phyloP scores from a whole-genome alignment of 2,329 filamentous ascomycete genomes.

The Fusarium sp. region DNA sequence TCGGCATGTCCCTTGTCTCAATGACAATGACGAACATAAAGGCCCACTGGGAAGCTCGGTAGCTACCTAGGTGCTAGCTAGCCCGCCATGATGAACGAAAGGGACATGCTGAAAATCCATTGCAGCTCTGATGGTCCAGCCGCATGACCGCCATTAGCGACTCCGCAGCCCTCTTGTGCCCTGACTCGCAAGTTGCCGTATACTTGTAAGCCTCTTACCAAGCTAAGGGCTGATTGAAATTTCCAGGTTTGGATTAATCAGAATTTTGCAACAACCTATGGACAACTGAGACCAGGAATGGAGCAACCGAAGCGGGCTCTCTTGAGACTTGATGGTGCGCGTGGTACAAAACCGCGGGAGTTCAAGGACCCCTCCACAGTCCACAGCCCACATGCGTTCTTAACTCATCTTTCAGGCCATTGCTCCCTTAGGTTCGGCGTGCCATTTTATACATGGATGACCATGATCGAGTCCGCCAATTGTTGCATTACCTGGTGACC shows the following conservation, averaged over 20 bases:
- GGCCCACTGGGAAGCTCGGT: constrained; percentile 42
- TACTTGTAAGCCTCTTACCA: background rate
- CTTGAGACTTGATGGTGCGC: constrained; percentile 25
- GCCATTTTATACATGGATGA: constrained; percentile 13
- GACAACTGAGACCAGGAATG: constrained; percentile 29
- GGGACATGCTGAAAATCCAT: constrained; percentile 37
- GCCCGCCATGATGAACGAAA: constrained; percentile 35
- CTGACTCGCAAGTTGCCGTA: constrained; percentile 22
- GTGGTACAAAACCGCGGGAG: constrained; percentile 4
- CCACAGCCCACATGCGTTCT: constrained; percentile 31
- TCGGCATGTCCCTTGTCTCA: constrained; percentile 29
- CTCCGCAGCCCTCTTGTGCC: constrained; percentile 10
- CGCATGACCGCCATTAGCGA: constrained; percentile 33
- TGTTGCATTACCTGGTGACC: background rate
- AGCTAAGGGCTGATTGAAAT: background rate
- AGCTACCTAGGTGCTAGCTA: constrained; percentile 44
- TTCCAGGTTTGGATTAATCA: background rate
- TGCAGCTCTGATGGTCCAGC: constrained; percentile 32
- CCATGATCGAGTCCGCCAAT: constrained; percentile 7
- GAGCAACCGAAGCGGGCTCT: constrained; percentile 26
- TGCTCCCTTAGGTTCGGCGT: constrained; percentile 14
- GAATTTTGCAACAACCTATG: background rate
- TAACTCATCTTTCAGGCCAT: constrained; percentile 38
- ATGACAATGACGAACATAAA: constrained; percentile 44
- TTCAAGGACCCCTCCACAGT: constrained; percentile 32